These are phyloP conservation scores for Gossypium bickii DNA, from an alignment of 345 rosid species.

Conservation along the genomic window DNA sequence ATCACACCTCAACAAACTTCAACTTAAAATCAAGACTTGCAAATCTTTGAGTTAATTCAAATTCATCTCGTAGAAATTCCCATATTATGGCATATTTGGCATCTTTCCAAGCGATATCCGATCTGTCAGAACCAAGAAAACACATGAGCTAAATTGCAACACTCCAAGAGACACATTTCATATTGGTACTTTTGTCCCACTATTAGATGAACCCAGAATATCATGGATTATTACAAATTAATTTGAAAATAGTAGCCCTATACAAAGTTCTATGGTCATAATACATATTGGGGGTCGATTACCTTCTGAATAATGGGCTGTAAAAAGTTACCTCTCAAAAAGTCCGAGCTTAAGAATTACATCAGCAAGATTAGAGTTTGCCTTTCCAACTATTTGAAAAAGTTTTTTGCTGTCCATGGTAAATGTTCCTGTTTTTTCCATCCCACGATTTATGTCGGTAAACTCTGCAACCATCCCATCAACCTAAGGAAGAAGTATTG, in stretches of 20 bases:
- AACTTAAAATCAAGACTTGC: constrained; percentile 15
- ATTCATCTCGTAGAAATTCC: constrained; percentile 17
- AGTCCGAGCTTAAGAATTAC: constrained; percentile 95
- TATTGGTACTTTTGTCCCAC: background rate
- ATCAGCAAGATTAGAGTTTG: constrained; percentile 91
- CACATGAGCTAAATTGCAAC: background rate
- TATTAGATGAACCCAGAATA: background rate
- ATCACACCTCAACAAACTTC: constrained; percentile 11
- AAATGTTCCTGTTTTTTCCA: constrained; percentile 94
- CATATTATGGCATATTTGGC: constrained; percentile 51
- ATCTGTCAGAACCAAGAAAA: constrained; percentile 42
- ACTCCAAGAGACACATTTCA: background rate
- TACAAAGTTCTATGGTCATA: background rate
- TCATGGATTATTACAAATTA: background rate
- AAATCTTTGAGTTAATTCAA: constrained; percentile 17
- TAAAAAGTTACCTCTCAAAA: constrained; percentile 75
- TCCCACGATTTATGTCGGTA: constrained; percentile 90
- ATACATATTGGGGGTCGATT: background rate
- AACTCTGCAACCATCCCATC: constrained; percentile 96
- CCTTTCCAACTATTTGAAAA: constrained; percentile 94
- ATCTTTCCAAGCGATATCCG: constrained; percentile 98
- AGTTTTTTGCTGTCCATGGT: constrained; percentile 93
- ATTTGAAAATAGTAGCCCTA: background rate
- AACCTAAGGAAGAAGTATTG: constrained; percentile 42
- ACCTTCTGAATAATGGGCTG: background rate